Evolutionary conservation across 2,329 filamentous ascomycete species (phyloP).

Genomic region (Penicillium palitans): DNA sequence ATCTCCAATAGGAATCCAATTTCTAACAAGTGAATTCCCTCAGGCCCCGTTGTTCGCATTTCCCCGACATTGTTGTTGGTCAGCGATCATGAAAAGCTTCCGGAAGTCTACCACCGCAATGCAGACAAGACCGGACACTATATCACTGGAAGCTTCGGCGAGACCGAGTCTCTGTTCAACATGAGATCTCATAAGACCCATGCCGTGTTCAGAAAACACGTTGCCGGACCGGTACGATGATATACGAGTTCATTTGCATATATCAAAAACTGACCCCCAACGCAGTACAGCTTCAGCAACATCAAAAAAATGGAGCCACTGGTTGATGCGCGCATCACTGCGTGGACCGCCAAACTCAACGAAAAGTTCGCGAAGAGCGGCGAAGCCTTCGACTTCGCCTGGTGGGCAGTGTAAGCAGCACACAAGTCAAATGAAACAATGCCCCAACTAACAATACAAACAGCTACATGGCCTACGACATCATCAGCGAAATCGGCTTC

Average conservation of each 20-base stretch:
- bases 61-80: constrained; percentile 56
- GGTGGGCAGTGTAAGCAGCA: constrained; percentile 52
- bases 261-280: constrained; percentile 3
- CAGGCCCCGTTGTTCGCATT: constrained; percentile 56
- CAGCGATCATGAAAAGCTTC: constrained; percentile 55
- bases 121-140: constrained; percentile 61
- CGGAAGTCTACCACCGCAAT: constrained; percentile 57
- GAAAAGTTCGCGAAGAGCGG: constrained; percentile 48
- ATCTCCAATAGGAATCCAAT: neutral
- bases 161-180: constrained; percentile 58
- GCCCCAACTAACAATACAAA: neutral
- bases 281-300: constrained; percentile 55
- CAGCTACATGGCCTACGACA: constrained; percentile 58
- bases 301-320: constrained; percentile 61
- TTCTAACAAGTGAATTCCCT: neutral
- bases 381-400: constrained; percentile 55
- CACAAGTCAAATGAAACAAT: neutral
- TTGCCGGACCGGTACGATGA: constrained; percentile 48
- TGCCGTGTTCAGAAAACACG: constrained; percentile 55
- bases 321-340: constrained; percentile 52
- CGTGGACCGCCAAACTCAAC: constrained; percentile 54
- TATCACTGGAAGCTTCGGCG: constrained; percentile 59
- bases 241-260: neutral
- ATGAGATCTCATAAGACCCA: constrained; percentile 56
- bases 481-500: constrained; percentile 59